A percentile compares a stretch with the other conserved stretches of the same genome.
These are phyloP conservation scores for Dysphania ambrosioides DNA, from an alignment of 148 eudicot genomes.

Conservation along the genomic window DNA sequence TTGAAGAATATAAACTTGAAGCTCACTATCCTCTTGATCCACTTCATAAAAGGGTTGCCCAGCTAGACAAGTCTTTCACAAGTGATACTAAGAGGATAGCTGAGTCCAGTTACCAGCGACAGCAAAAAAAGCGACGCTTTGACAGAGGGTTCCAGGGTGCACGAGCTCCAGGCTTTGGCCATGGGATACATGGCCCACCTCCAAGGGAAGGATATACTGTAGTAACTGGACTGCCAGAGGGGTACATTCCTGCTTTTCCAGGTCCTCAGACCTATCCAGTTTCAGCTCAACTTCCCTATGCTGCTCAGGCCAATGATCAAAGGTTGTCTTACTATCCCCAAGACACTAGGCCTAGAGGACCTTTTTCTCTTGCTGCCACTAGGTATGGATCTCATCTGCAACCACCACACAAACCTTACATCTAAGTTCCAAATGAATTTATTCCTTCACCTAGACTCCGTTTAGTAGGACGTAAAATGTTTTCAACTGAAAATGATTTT, in stretches of 20 bases:
- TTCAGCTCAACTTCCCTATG: conserved; percentile 34
- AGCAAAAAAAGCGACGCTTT: conserved; percentile 33
- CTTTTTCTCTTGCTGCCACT: conserved; percentile 30
- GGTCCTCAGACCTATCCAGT: conserved; percentile 30
- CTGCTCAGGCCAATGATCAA: conserved; percentile 35
- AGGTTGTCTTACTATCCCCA: conserved; percentile 38
- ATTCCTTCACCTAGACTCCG: no score
- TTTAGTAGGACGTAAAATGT: no score
- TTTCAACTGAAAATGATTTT: no score
- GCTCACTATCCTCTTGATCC: conserved; percentile 53
- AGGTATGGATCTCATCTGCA: conserved; percentile 31
- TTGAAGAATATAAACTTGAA: conserved; percentile 45
- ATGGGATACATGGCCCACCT: conserved; percentile 29
- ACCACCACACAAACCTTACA: conserved; percentile 31
- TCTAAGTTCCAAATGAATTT: conserved; percentile 14
- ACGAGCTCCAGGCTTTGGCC: conserved; percentile 21
- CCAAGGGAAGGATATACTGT: conserved; percentile 21
- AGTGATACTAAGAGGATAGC: conserved; percentile 37
- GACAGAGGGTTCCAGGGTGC: conserved; percentile 31
- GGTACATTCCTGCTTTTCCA: conserved; percentile 30
- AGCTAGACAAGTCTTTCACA: conserved; percentile 48
- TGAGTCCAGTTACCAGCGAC: conserved; percentile 27
- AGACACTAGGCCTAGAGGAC: conserved; percentile 22
- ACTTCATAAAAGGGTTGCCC: conserved; percentile 47
- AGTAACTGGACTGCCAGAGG: conserved; percentile 21